Percentiles rank a stretch among this genome's conserved stretches.
Conservation (phyloP, 148 eudicot species). For the Persicaria tinctoria region DNA sequence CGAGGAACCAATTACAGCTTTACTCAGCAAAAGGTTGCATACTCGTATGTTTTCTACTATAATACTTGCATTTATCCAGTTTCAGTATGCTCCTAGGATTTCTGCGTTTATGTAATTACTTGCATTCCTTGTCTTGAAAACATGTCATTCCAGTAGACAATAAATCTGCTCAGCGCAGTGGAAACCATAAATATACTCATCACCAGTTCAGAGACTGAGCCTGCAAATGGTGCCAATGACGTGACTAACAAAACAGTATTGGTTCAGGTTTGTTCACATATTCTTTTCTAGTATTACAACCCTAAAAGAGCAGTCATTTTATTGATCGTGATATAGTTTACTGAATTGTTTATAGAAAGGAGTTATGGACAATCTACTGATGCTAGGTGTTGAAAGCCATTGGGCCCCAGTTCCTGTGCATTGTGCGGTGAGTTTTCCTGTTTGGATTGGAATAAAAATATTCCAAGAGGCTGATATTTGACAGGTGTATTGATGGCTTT, state of each 20-base stretch:
- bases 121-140: slow-evolving; percentile 1
- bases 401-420: slow-evolving; percentile 95
- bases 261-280: slow-evolving; percentile 69
- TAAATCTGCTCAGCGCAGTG: slow-evolving; percentile 84
- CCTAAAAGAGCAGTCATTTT: neutral
- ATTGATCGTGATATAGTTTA: neutral
- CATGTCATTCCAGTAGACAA: slow-evolving; percentile 72
- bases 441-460: neutral
- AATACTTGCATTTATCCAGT: neutral
- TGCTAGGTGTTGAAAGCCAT: slow-evolving; percentile 94
- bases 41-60: slow-evolving; percentile 5
- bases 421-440: slow-evolving; percentile 53
- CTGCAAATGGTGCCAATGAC: slow-evolving; percentile 52
- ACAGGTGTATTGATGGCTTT: slow-evolving; percentile 8
- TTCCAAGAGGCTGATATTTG: neutral
- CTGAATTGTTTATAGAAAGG: slow-evolving; percentile 44
- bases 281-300: neutral
- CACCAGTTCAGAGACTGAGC: slow-evolving; percentile 51
- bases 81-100: neutral
- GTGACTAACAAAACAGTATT: slow-evolving; percentile 76
- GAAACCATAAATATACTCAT: slow-evolving; percentile 82
- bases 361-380: slow-evolving; percentile 63
- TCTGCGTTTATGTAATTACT: neutral
- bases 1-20: slow-evolving; percentile 58
- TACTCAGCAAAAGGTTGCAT: slow-evolving; percentile 90